Base-by-base conservation (phyloP, 2,329 filamentous ascomycete species). In the Colletotrichum trifolii region DNA sequence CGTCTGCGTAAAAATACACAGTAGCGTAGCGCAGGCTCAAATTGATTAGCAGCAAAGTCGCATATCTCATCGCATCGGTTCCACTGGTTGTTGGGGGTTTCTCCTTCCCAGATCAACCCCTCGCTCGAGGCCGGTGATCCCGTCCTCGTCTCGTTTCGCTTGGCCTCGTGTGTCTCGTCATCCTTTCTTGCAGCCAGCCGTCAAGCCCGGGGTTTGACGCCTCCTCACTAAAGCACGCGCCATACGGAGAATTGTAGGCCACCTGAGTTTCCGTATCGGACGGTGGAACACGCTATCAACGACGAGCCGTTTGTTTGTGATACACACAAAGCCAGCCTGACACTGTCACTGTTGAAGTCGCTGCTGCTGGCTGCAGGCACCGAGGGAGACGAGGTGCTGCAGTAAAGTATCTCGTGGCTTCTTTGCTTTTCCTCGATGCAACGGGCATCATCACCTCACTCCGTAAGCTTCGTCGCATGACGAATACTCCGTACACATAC, bases 141-240 rank as follows among this genome's bases (percentile, higher is more conserved):
- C 54, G 54, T 42, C 17, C 39, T 15, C 43, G 54, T 57, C 45
- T 57, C 56, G 56, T 48, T 46, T 59, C 39, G 25, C 25, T 25
- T 25, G 25, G 25, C 25, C 25, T 25, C 25, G 25, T 25, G n/a
- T 52, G 56, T 59, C 47, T 59, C 38, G 56, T 52, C 40, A 52
- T 52, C 45, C 56, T 59, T 59, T 52, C 46, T 52, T 43, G 56
- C 56, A 52, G 56, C 56, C 56, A 45, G 39, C 56, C 56, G 47
- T 59, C 52, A 25, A 52, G 25, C 46, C 56, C 25, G 33, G 38
- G 34, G 9, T 35, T 35, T 49, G 54, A 57, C 54, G 54, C 54
- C 47, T 36, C 54, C 47, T 43, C 54, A 36, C 54, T 35, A 57
- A 57, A 35, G 13, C 43, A 45, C 43, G 35, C 38, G 43, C 54